These are phyloP conservation scores for Penicillium angulare DNA, from an alignment of 495 filamentous ascomycete species.

Conservation along the genomic window DNA sequence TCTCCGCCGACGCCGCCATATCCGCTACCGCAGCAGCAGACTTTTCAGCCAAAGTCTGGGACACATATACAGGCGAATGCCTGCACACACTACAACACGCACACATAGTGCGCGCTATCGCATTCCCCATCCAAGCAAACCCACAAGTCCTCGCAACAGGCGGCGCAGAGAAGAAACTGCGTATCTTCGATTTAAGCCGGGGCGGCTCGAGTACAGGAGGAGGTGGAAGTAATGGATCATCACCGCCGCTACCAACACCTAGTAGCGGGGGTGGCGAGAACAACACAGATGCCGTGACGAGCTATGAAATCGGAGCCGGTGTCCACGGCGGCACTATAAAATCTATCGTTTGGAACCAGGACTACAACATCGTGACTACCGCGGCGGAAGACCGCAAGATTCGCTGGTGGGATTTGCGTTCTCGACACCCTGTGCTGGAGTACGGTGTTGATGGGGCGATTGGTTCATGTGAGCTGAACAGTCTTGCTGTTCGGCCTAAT, in stretches of 20 bases:
- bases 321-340: slow-evolving; percentile 87
- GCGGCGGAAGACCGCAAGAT: slow-evolving; percentile 86
- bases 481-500: slow-evolving; percentile 37
- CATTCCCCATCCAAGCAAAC: slow-evolving; percentile 74
- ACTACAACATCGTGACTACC: slow-evolving; percentile 84
- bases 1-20: slow-evolving; percentile 82
- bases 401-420: slow-evolving; percentile 90
- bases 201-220: slow-evolving; percentile 10
- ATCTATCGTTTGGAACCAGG: slow-evolving; percentile 85
- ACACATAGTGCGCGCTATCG: slow-evolving; percentile 91
- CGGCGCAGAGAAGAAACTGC: slow-evolving; percentile 91
- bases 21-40: slow-evolving; percentile 94
- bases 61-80: slow-evolving; percentile 90
- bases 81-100: slow-evolving; percentile 84
- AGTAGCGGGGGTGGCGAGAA: slow-evolving; percentile 25
- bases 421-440: slow-evolving; percentile 66
- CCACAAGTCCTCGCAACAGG: slow-evolving; percentile 85
- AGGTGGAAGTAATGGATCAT: slow-evolving; percentile 37
- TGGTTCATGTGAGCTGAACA: slow-evolving; percentile 85
- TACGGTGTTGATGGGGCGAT: slow-evolving; percentile 76
- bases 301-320: slow-evolving; percentile 83
- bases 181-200: slow-evolving; percentile 81
- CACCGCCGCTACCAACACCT: slow-evolving; percentile 32
- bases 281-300: slow-evolving; percentile 41
- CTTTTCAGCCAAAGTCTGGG: slow-evolving; percentile 98